Base-by-base conservation (phyloP, 805 yeast genomes). In the Starmerella apis region DNA sequence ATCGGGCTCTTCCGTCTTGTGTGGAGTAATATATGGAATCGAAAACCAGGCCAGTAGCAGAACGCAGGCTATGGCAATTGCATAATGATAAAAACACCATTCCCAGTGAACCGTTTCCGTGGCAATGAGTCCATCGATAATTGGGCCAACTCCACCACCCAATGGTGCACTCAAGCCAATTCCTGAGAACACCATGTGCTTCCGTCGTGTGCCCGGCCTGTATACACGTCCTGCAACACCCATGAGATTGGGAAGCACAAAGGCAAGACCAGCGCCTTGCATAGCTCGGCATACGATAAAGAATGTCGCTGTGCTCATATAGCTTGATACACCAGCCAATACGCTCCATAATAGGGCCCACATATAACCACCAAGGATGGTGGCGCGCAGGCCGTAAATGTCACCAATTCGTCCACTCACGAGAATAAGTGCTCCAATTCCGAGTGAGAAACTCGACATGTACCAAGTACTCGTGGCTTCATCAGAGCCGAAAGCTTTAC, bases 331-430 rank as follows among this genome's bases (percentile, higher is more conserved):
- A 0, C 88, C 90, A 3, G 77, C 72, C 23, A 83, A 64, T 43
- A 81, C 57, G 2, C 79, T 67, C 81, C 86, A 80, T 0, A 81
- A 25, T 0, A 71, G 59, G 2, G 73, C 64, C 77, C 83, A 75
- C 11, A 65, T 44, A 63, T 79, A 78, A 0, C 90, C 86, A 7
- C 69, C 56, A 0, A 78, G 42, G 47, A 79, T 70, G 10, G 77
- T 63, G 36, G 63, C 66, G 50, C 78, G 79, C 46, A 80, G 68
- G 0, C 92, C 92, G 55, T 76, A 77, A 9, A 83, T 66, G 59
- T 83, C 94, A 30, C 94, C 92, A 46, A 81, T 61, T 47, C 80
- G 71, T 11, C 92, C 92, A 37, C 82, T 74, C 3, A 79, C 69
- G 25, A 83, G 64, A 46, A 83, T 82, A 55, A 83, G 79, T 0